A percentile compares a stretch with the other conserved stretches of the same genome.
These are phyloP conservation scores for Przewalskia tangutica DNA, from an alignment of 257 asterid species.

Conservation along the genomic window DNA sequence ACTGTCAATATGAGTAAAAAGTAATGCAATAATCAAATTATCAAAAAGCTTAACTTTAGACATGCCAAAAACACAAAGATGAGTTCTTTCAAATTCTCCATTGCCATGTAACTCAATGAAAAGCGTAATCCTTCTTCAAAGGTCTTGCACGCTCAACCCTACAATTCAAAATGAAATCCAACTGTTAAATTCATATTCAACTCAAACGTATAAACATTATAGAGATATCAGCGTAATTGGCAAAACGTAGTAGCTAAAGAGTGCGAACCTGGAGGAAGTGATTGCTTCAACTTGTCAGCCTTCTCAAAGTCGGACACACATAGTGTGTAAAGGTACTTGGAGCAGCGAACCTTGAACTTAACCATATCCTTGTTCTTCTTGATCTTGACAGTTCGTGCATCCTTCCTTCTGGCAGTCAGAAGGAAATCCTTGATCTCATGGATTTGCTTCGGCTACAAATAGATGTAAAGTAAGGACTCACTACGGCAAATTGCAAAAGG, in stretches of 20 bases:
- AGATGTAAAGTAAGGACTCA: too few species aligned
- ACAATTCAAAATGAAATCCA: neutral
- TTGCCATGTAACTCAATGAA: neutral
- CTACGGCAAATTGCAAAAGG: neutral
- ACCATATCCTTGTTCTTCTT: constrained; percentile 28
- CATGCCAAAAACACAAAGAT: neutral
- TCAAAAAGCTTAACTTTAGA: neutral
- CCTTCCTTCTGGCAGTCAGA: constrained; percentile 28
- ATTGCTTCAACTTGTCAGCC: constrained; percentile 33
- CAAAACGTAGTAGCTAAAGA: neutral
- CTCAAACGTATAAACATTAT: neutral
- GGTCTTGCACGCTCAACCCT: constrained; percentile 31
- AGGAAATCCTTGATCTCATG: constrained; percentile 29
- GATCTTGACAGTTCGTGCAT: constrained; percentile 23
- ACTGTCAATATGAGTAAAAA: neutral
- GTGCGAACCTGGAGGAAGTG: constrained; percentile 27
- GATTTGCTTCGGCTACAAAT: constrained; percentile 21
- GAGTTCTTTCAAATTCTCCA: neutral
- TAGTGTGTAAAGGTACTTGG: constrained; percentile 25
- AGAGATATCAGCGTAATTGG: neutral
- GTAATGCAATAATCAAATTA: neutral
- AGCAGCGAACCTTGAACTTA: constrained; percentile 28
- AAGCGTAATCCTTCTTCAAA: constrained; percentile 1
- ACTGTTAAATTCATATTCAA: neutral
- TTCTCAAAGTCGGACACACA: constrained; percentile 23